phyloP scores from a whole-genome alignment of 164 flowering plant genomes.

The Vitis cinerea region DNA sequence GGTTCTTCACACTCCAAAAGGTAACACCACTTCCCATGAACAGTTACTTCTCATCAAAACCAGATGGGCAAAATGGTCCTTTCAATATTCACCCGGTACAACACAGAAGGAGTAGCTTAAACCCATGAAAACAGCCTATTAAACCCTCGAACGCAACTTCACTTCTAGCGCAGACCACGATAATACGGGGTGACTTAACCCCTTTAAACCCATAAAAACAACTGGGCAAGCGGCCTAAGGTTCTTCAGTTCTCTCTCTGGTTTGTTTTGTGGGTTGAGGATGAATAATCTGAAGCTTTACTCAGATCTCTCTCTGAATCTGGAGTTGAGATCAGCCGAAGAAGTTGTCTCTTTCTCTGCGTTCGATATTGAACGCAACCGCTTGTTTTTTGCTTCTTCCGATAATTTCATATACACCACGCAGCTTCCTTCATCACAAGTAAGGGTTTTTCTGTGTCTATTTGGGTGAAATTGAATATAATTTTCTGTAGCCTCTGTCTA shows the following conservation, averaged over 20 bases:
- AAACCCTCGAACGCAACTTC: too few species aligned
- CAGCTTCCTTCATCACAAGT: slow-evolving; percentile 63
- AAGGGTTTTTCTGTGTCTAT: slow-evolving; percentile 5
- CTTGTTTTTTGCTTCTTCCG: slow-evolving; percentile 79
- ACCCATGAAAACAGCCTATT: too few species aligned
- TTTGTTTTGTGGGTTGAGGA: slow-evolving; percentile 11
- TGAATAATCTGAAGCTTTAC: slow-evolving; percentile 83
- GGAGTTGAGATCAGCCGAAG: slow-evolving; percentile 51
- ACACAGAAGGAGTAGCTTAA: too few species aligned
- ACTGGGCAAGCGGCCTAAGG: too few species aligned
- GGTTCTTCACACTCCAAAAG: too few species aligned
- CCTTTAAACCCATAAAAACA: too few species aligned
- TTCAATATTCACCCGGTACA: too few species aligned
- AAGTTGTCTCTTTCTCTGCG: slow-evolving; percentile 53
- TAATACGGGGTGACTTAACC: too few species aligned
- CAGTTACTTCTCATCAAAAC: too few species aligned
- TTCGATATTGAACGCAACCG: slow-evolving; percentile 82
- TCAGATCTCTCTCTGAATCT: slow-evolving; percentile 42
- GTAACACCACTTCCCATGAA: too few species aligned
- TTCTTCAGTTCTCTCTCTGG: neutral
- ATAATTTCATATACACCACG: slow-evolving; percentile 56
- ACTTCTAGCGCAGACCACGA: too few species aligned
- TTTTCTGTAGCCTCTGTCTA: neutral
- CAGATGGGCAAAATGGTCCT: too few species aligned
- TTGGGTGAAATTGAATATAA: neutral